Percentiles rank a stretch among this genome's conserved stretches.
phyloP scores from a whole-genome alignment of 2,329 filamentous ascomycete genomes.

The Stemphylium vesicarium region DNA sequence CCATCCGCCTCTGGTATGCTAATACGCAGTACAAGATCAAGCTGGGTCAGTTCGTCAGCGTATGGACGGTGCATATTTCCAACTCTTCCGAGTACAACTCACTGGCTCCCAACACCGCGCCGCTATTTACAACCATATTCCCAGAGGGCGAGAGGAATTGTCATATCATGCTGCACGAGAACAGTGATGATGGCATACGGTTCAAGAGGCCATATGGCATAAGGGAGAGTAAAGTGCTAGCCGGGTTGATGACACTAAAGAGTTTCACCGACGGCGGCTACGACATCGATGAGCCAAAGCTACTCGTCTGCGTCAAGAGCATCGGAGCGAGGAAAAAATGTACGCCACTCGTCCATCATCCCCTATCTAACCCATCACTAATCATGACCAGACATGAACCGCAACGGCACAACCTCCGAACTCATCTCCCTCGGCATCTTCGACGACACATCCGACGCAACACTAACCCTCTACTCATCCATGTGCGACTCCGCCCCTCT shows the following conservation, averaged over 20 bases:
- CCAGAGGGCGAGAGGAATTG: conserved; percentile 62
- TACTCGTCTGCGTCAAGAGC: conserved; percentile 65
- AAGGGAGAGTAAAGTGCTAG: conserved; percentile 44
- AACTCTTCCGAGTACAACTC: conserved; percentile 51
- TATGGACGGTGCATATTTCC: conserved; percentile 65
- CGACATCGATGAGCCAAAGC: conserved; percentile 58
- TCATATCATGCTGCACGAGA: conserved; percentile 61
- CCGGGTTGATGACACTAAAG: conserved; percentile 63
- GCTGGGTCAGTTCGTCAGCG: conserved; percentile 61
- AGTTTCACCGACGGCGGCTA: conserved; percentile 62
- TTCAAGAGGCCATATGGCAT: conserved; percentile 57
- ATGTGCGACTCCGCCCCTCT: conserved; percentile 52
- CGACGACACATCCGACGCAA: conserved; percentile 63
- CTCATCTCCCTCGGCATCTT: conserved; percentile 61
- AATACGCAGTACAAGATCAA: conserved; percentile 51
- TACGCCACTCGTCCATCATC: conserved; percentile 25
- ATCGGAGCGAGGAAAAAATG: conserved; percentile 60
- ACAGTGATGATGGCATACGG: conserved; percentile 52
- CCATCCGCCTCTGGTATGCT: conserved; percentile 62
- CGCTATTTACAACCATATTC: conserved; percentile 63
- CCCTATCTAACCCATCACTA: background rate
- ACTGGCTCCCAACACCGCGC: conserved; percentile 53
- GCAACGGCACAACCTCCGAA: conserved; percentile 53
- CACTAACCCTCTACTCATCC: conserved; percentile 63
- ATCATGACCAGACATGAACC: conserved; percentile 51